These are phyloP conservation scores for Russula lepida DNA, from an alignment of 768 basidiomycete genomes.

Conservation along the genomic window DNA sequence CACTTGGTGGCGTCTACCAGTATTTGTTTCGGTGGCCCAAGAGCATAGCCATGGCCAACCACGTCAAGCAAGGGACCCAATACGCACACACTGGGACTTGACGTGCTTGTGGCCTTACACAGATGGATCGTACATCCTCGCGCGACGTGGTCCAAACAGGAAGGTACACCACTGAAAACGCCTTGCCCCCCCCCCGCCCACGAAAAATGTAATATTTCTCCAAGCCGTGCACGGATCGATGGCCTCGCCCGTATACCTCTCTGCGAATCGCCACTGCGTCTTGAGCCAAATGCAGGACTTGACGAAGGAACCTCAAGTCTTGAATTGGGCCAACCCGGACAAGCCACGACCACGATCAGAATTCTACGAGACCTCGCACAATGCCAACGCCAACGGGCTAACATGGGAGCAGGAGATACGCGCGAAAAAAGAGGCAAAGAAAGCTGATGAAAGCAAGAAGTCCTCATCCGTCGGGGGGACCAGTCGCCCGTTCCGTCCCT, in stretches of 20 bases:
- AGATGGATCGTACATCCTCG: constrained; percentile 10
- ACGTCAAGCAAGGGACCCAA: constrained; percentile 1
- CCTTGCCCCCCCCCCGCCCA: neutral
- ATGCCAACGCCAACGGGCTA: constrained; percentile 22
- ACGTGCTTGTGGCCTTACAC: neutral
- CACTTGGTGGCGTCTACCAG: neutral
- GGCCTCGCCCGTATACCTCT: constrained; percentile 1
- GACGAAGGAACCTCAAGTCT: constrained; percentile 14
- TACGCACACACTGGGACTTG: neutral
- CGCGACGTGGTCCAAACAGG: constrained; percentile 3
- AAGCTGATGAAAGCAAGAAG: constrained; percentile 23
- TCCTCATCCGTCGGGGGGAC: constrained; percentile 18
- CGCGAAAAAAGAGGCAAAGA: constrained; percentile 18
- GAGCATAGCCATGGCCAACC: constrained; percentile 6
- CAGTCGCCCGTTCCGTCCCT: constrained; percentile 21
- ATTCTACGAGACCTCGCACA: constrained; percentile 21
- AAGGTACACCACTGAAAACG: constrained; percentile 5
- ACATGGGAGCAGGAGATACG: constrained; percentile 20
- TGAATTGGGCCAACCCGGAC: constrained; percentile 19
- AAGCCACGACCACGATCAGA: constrained; percentile 21
- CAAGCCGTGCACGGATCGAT: constrained; percentile 4
- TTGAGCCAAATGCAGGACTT: constrained; percentile 12
- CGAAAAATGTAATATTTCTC: constrained; percentile 5
- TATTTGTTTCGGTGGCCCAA: neutral
- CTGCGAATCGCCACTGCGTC: neutral